phyloP scores from a whole-genome alignment of 352 stramenopile species.

The Globisporangium uncinulatum region DNA sequence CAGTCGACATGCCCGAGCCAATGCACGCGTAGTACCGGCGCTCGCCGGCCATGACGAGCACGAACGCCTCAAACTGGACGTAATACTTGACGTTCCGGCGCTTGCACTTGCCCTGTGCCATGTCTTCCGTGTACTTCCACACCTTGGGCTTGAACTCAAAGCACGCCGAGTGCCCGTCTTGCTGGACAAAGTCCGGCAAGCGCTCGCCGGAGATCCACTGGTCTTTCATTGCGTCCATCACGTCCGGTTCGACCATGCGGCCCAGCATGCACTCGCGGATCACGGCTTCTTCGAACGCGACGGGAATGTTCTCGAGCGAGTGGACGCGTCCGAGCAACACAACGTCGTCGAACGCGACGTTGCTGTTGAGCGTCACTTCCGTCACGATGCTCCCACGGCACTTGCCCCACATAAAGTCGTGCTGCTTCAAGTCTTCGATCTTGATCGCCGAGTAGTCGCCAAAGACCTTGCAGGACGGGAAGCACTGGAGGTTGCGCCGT shows the following conservation, averaged over 20 bases:
- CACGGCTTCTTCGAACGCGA: constrained; percentile 80
- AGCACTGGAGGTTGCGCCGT: constrained; percentile 88
- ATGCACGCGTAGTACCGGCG: constrained; percentile 82
- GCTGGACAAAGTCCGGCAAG: constrained; percentile 79
- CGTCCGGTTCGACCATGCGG: constrained; percentile 63
- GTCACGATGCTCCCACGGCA: constrained; percentile 78
- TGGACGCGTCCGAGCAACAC: constrained; percentile 75
- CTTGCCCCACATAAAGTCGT: constrained; percentile 90
- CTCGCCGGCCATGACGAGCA: constrained; percentile 67
- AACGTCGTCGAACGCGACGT: constrained; percentile 75
- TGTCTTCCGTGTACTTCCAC: constrained; percentile 87
- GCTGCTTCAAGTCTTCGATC: constrained; percentile 85
- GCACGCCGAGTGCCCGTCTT: constrained; percentile 60
- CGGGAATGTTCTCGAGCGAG: constrained; percentile 79
- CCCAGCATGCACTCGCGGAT: constrained; percentile 82
- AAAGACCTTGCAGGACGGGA: constrained; percentile 86
- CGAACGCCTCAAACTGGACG: constrained; percentile 84
- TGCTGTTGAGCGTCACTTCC: constrained; percentile 81
- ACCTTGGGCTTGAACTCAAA: constrained; percentile 89
- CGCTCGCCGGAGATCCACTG: constrained; percentile 81
- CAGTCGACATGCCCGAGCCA: constrained; percentile 80
- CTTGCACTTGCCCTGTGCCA: constrained; percentile 87
- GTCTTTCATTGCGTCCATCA: constrained; percentile 84
- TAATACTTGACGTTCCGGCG: constrained; percentile 87
- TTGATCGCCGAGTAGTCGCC: constrained; percentile 88